Base-by-base conservation (phyloP, 139 green algal genomes). In the Closterium sp. region DNA sequence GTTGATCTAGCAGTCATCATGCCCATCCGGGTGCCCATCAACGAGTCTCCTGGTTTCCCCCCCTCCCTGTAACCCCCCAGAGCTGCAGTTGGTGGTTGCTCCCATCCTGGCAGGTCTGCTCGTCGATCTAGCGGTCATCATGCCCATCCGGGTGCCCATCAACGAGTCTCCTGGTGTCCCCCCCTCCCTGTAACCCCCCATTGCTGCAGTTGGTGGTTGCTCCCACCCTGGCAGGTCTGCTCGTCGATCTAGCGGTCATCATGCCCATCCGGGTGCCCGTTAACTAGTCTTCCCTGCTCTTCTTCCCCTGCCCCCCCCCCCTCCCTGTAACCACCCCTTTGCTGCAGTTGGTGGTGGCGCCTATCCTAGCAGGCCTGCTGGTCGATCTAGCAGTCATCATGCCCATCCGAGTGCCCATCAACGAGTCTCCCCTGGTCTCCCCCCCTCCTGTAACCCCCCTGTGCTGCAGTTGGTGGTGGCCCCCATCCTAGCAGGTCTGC, bases 251-350 rank as follows among this genome's bases (percentile, higher is more conserved):
- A 35, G 32, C 88, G 33, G 38, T 94, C 6, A 32, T 96, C 33
- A 89, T 96, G 5, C 94, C 93, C 1, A 90, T 96, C 33, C 90
- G 91, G n/a, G 91, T 94, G 87, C 88, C 93, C 28, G 4, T 86
- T 9, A 83, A 93, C 88, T 33, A 95, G 35, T 91, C 89, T 7
- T 93, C 93, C 23, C 25, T 95, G 28, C 43, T 95, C 3, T 91
- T 94, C n/a, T 43, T 92, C 21, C 94, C 94, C 69, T 91, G 95
- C 81, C 91, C 95, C 84, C 95, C 91, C 93, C 93, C 76, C 4
- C 66, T 93, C 2, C 38, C 19, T 66, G 38, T 10, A 19, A 23
- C 9, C 3, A 66, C 38, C 4, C 4, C 6, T 55, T 12, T 55
- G 4, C 36, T 12, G 12, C 86, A 89, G 86, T 16, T 89, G n/a